A percentile compares a stretch with the other conserved stretches of the same genome.
phyloP scores from a whole-genome alignment of 345 rosid species.

The Gossypium longicalyx region DNA sequence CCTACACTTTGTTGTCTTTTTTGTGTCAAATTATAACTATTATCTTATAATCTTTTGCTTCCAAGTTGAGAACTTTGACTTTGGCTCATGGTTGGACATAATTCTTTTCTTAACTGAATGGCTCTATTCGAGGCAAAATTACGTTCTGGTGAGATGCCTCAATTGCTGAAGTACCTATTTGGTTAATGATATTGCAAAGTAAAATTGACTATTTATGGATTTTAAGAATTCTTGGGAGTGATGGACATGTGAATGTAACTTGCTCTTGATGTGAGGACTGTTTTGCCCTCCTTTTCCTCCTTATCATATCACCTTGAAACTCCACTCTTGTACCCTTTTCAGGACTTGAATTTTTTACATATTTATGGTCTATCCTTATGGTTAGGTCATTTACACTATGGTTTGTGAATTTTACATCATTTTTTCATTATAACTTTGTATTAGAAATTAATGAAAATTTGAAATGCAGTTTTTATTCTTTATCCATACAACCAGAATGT shows the following conservation, averaged over 20 bases:
- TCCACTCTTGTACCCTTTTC: neutral
- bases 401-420: neutral
- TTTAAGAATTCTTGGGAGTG: neutral
- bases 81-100: neutral
- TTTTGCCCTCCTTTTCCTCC: neutral
- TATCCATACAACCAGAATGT: neutral
- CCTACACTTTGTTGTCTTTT: neutral
- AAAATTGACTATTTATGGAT: constrained; percentile 5
- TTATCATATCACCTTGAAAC: neutral
- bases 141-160: neutral
- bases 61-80: neutral
- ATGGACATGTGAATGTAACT: neutral
- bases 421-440: neutral
- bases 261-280: neutral
- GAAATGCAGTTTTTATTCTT: neutral
- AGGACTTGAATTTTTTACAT: neutral
- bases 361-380: neutral
- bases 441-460: neutral
- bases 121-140: neutral
- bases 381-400: neutral
- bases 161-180: neutral
- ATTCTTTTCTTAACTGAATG: neutral
- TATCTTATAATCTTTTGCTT: neutral
- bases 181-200: neutral
- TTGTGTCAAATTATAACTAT: neutral